phyloP scores from a whole-genome alignment of 2,329 filamentous ascomycete species.

The Epichloe sylvatica region DNA sequence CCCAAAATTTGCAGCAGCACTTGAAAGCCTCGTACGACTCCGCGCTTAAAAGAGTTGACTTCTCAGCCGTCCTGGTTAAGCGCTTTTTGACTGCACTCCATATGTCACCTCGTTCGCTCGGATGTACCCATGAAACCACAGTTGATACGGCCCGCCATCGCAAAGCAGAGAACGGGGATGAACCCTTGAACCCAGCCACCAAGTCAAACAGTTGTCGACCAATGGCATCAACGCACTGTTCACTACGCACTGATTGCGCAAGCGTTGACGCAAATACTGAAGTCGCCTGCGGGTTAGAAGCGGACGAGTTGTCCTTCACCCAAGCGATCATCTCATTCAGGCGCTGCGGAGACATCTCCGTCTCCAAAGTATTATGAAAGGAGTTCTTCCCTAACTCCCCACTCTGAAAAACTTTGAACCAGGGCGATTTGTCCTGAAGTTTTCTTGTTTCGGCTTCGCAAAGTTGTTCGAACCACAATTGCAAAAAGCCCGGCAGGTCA shows the following conservation, averaged over 20 bases:
- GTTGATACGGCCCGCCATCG: constrained; percentile 27
- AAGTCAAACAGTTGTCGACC: constrained; percentile 25
- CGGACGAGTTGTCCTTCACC: constrained; percentile 23
- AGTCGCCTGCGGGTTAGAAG: constrained; percentile 17
- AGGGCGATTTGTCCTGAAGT: constrained; percentile 16
- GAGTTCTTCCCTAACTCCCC: constrained; percentile 7
- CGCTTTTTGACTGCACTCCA: constrained; percentile 22
- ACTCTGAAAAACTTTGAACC: constrained; percentile 17
- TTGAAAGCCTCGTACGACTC: constrained; percentile 29
- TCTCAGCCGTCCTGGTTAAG: constrained; percentile 19
- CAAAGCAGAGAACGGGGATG: constrained; percentile 18
- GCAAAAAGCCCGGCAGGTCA: constrained; percentile 31
- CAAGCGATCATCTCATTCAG: constrained; percentile 29
- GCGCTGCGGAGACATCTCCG: constrained; percentile 31
- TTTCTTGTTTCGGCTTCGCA: constrained; percentile 20
- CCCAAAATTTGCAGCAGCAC: constrained; percentile 25
- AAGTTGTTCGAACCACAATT: constrained; percentile 32
- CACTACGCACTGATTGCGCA: constrained; percentile 26
- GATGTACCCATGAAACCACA: constrained; percentile 21
- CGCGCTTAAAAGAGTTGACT: constrained; percentile 17
- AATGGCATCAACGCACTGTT: constrained; percentile 29
- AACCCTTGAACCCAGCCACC: constrained; percentile 17
- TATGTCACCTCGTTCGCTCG: constrained; percentile 16
- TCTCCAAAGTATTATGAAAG: constrained; percentile 21
- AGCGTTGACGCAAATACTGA: constrained; percentile 31